Conservation (phyloP, 202 grass and related monocot genomes). For the Digitaria exilis region DNA sequence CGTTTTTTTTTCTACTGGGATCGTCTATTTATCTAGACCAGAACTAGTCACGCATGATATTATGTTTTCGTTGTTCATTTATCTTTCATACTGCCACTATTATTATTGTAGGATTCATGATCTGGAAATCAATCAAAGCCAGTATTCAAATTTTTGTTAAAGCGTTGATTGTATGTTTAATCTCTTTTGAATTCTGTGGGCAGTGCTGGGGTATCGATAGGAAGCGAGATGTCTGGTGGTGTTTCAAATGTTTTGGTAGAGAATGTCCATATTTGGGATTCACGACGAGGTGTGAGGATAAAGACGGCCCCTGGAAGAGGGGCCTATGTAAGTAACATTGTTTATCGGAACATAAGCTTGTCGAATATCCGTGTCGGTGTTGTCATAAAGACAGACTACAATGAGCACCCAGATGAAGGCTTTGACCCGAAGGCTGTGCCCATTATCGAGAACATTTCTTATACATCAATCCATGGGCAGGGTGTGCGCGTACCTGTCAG, state of each 20-base stretch:
- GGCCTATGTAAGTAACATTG: slow-evolving; percentile 72
- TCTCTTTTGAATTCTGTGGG: slow-evolving; percentile 31
- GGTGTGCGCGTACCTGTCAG: slow-evolving; percentile 74
- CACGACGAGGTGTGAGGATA: slow-evolving; percentile 84
- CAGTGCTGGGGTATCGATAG: slow-evolving; percentile 94
- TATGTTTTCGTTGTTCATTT: neutral
- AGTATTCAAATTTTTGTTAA: neutral
- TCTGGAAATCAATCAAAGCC: slow-evolving; percentile 2
- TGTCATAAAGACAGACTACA: slow-evolving; percentile 92
- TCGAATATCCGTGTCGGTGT: slow-evolving; percentile 67
- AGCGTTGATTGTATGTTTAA: slow-evolving; percentile 21
- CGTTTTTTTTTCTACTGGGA: no score
- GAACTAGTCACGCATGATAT: neutral
- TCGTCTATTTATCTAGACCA: neutral
- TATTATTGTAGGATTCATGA: neutral
- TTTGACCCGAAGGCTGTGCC: slow-evolving; percentile 74
- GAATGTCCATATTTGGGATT: slow-evolving; percentile 80
- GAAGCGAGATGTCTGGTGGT: slow-evolving; percentile 96
- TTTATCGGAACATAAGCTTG: slow-evolving; percentile 75
- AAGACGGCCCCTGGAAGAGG: slow-evolving; percentile 94
- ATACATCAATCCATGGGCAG: slow-evolving; percentile 68
- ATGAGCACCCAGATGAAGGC: slow-evolving; percentile 76
- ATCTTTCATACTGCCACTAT: neutral
- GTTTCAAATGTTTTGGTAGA: slow-evolving; percentile 73
- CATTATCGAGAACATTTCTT: slow-evolving; percentile 69